Base-by-base conservation (phyloP, 768 basidiomycete species). In the Podaxis sp. region DNA sequence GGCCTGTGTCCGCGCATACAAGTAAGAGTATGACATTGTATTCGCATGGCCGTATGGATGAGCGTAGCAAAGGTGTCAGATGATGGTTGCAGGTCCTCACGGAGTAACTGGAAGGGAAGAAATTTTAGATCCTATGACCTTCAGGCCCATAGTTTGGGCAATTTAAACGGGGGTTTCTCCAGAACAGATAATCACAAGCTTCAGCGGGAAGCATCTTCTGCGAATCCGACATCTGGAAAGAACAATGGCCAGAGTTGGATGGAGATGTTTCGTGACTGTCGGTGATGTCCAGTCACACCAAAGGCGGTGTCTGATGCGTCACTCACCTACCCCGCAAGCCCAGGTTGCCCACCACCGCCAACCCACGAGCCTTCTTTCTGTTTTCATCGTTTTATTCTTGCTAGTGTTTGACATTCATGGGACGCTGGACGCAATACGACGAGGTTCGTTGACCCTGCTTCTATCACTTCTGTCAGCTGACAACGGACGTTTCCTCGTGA, bases 351-450 rank as follows among this genome's bases (percentile, higher is more conserved):
- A 52, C 48, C 5, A 52, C 49, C 49, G 3, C 33, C 6, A 38
- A 60, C 57, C 48, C 52, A 13, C 63, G 30, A 42, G 33, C 26
- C 52, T 53, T 54, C 42, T 64, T 48, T 59, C 63, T 52, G 26
- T 28, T 40, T 38, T 54, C 61, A 46, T 59, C 51, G 24, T 19
- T 44, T 22, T 46, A 9, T 22, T 46, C 44, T 46, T 46, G 17
- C 49, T 53, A 39, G 52, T 17, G 51, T 17, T 61, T 44, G 46
- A 64, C 57, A 36, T 40, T 53, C 39, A 74, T 74, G 73, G 75
- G 74, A 60, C 78, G 78, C 54, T 80, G 79, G 79, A 78, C 79
- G 42, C 79, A 82, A 63, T 76, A 78, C 65, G 81, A 82, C 54
- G 79, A 80, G 67, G 81, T 80, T 39, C 2, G 75, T 63, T n/a